Evolutionary conservation across 2,329 filamentous ascomycete genomes (phyloP), one percentile per base, ranked within the genome.

Genomic region (Piedraia hortae): DNA sequence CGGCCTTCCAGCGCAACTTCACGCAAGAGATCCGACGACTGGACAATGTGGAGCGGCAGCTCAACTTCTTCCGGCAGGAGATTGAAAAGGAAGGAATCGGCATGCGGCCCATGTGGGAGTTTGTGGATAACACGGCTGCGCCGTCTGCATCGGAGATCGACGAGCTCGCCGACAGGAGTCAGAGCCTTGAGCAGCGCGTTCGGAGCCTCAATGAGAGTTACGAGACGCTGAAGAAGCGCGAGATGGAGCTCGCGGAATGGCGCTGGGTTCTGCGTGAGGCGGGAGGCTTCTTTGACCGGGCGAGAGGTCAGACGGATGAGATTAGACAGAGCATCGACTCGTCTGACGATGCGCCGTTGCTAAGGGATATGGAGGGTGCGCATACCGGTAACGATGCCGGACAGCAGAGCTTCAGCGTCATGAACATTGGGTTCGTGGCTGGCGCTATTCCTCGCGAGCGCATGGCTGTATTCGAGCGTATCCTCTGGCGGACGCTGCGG

Each of bases 381-480:
- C 41, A 41, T 20, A 34, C 36, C 14, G 20, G 21, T 10, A 26
- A 28, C 12, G 33, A 38, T 14, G 31, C 32, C 12, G 34, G 30
- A 16, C 36, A 34, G 11, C 38, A 42, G 27, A 42, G 38, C 31
- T 91, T 97, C 47, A 85, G 77, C 4, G 77, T 78, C 30, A 89
- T 93, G 74, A 91, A 93, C 51, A 97, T 97, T 43, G 85, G 85
- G 6, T 97, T 97, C 39, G 82, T 97, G 23, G 74, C 85, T 24
- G 85, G 85, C 48, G 85, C 93, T 36, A 93, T 97, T 36, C 64
- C 74, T 16, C 66, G 85, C 24, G 82, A 93, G 41, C 68, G 82
- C 22, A 82, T 97, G 28, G 80, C 70, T 8, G 74, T 82, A 12
- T 97, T 97, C 42, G 88, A 97, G 53, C 71, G 85, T 27, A 97